Evolutionary conservation across 768 basidiomycete species (phyloP), one percentile per base, ranked within the genome.

Genomic region (Phanerochaete carnosa): DNA sequence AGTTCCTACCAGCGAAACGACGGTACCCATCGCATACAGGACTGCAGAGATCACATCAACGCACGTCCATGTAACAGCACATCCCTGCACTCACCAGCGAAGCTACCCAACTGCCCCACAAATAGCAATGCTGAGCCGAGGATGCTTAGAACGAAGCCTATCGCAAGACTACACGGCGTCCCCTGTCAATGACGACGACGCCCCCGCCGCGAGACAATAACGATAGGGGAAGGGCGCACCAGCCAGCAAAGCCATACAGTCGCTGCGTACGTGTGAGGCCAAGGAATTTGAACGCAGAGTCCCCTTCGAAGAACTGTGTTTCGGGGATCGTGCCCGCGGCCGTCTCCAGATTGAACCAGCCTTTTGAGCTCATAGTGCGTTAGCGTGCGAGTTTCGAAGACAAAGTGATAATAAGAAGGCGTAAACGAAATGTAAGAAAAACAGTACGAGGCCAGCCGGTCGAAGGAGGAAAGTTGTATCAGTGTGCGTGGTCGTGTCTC

Each of bases 281-380:
- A 12, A 97, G 79, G 61, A 85, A 86, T 60, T 81, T 82, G 80
- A 93, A 96, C 7, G 94, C 93, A 13, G 93, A 89, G 68, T 94
- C 91, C 28, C 92, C 89, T 75, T 95, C 92, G 62, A 94, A 94
- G 75, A 90, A 89, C 63, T 89, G 86, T 39, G 83, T 87, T 68
- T 94, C 91, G 6, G 92, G 88, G 37, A 92, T 81, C 52, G 80
- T 73, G 56, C 76, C 78, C 11, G 77, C 78, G 16, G 83, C 88
- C 3, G 87, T 68, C 66, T 93, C 91, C 68, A 94, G 85, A 69
- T 94, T 94, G 72, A 93, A 83, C 92, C 92, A 94, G 66, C 92
- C 91, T 77, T 87, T 90, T 28, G 78, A 80, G 52, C 83, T 76
- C 78, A 83, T 84, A 7, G 35, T 55, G 54, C 33, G n/a, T 26